phyloP scores from a whole-genome alignment of 768 basidiomycete genomes.

The Lyophyllum atratum region DNA sequence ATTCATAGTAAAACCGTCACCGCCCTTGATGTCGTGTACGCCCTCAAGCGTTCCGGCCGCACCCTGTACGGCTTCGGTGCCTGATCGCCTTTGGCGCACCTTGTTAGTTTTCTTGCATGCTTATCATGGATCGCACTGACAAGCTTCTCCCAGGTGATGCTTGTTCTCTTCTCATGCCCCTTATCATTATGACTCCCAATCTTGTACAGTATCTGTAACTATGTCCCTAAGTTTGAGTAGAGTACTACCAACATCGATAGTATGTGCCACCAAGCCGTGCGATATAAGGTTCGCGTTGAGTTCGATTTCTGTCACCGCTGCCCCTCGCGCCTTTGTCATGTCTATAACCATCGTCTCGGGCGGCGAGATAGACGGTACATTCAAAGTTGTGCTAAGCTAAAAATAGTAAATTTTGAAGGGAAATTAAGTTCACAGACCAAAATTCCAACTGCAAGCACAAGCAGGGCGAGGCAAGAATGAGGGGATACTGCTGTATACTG shows the following conservation, averaged over 20 bases:
- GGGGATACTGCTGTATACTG: too few relatives aligned
- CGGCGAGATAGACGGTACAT: neutral
- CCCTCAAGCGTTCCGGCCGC: slow-evolving; percentile 70
- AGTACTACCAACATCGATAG: neutral
- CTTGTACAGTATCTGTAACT: slow-evolving; percentile 9
- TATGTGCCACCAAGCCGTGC: neutral
- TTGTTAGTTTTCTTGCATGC: neutral
- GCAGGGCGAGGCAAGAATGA: neutral
- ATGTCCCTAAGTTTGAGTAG: slow-evolving; percentile 30
- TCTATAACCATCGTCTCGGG: neutral
- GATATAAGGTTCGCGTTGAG: neutral
- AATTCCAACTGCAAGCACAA: neutral
- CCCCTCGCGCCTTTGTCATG: neutral
- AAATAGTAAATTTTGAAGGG: neutral
- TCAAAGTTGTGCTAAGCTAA: neutral
- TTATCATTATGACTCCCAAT: slow-evolving; percentile 21
- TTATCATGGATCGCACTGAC: neutral
- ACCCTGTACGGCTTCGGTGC: slow-evolving; percentile 84
- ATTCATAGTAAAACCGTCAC: slow-evolving; percentile 65
- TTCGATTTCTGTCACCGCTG: neutral
- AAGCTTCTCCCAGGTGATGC: neutral
- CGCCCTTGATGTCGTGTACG: slow-evolving; percentile 83
- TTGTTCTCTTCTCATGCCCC: slow-evolving; percentile 9
- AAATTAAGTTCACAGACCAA: neutral
- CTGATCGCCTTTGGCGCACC: slow-evolving; percentile 25